phyloP scores from a whole-genome alignment of 129 eudicot species.

The Rutidosis leptorrhynchoides region DNA sequence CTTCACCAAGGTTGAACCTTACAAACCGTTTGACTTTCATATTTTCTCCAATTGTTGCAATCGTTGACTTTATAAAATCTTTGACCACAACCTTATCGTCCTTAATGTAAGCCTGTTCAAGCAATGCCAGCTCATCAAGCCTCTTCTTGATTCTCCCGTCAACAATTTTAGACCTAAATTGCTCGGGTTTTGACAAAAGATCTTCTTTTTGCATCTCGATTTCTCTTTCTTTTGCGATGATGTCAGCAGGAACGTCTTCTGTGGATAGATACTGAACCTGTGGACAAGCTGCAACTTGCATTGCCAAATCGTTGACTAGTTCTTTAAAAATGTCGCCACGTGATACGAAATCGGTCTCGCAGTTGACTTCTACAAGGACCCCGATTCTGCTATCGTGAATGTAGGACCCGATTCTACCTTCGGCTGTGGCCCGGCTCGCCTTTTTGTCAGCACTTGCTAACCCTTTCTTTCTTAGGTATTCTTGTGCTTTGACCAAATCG shows the following conservation, averaged over 20 bases:
- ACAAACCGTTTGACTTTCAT: constrained; percentile 87
- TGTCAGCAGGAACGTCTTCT: constrained; percentile 77
- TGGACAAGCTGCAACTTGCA: constrained; percentile 99
- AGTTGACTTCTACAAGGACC: constrained; percentile 81
- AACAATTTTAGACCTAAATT: constrained; percentile 75
- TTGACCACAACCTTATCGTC: constrained; percentile 77
- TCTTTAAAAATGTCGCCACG: constrained; percentile 93
- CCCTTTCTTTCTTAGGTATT: constrained; percentile 87
- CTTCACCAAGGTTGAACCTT: constrained; percentile 87
- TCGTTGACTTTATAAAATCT: constrained; percentile 83
- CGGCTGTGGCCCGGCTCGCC: constrained; percentile 84
- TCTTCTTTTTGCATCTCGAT: constrained; percentile 97
- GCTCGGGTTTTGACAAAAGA: constrained; percentile 84
- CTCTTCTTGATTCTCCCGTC: constrained; percentile 88
- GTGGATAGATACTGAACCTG: constrained; percentile 62
- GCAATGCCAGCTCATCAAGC: constrained; percentile 85
- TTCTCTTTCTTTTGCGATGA: constrained; percentile 65
- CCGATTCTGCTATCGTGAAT: constrained; percentile 91
- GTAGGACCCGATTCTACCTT: constrained; percentile 91
- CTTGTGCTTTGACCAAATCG: constrained; percentile 75
- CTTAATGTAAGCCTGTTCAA: constrained; percentile 91
- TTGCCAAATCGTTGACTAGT: constrained; percentile 86
- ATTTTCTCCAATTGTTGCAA: constrained; percentile 87
- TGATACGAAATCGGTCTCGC: constrained; percentile 94
- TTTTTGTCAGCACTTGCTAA: constrained; percentile 94